Evolutionary conservation across 2,329 filamentous ascomycete species (phyloP).

Genomic region (Calonectria naviculata): DNA sequence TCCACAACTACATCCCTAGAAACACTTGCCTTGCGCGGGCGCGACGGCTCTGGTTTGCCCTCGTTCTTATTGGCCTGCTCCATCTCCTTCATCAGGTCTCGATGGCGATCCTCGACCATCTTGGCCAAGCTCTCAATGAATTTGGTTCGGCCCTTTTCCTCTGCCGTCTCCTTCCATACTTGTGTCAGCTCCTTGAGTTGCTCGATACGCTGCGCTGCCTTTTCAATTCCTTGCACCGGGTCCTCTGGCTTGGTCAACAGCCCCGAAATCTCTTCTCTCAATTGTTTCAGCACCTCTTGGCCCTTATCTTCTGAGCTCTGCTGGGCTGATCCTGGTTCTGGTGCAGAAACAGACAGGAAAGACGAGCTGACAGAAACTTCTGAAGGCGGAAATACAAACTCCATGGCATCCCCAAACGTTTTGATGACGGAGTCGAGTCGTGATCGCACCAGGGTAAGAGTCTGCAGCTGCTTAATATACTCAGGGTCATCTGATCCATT

Average conservation of each 20-base stretch:
- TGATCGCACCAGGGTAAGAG: constrained; percentile 81
- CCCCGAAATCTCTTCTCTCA: constrained; percentile 77
- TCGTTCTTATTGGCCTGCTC: constrained; percentile 55
- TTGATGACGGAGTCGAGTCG: constrained; percentile 92
- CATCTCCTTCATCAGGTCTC: constrained; percentile 63
- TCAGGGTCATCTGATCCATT: constrained; percentile 61
- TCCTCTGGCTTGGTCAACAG: constrained; percentile 70
- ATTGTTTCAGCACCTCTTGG: constrained; percentile 78
- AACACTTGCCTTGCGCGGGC: constrained; percentile 49
- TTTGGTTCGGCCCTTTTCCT: constrained; percentile 85
- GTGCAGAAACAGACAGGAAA: constrained; percentile 90
- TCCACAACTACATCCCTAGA: constrained; percentile 44
- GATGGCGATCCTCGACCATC: constrained; percentile 81
- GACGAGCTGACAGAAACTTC: constrained; percentile 86
- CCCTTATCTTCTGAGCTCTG: constrained; percentile 87
- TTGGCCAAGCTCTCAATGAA: constrained; percentile 86
- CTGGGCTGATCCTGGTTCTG: constrained; percentile 72
- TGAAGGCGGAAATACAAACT: constrained; percentile 91
- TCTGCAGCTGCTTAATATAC: constrained; percentile 83
- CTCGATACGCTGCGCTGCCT: constrained; percentile 79
- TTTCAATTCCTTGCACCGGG: constrained; percentile 75
- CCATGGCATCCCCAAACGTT: constrained; percentile 94
- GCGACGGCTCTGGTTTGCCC: constrained; percentile 45
- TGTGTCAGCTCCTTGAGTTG: constrained; percentile 78
- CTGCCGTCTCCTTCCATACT: constrained; percentile 97